phyloP scores from a whole-genome alignment of 352 stramenopile species.

The Lagenidium sp. region DNA sequence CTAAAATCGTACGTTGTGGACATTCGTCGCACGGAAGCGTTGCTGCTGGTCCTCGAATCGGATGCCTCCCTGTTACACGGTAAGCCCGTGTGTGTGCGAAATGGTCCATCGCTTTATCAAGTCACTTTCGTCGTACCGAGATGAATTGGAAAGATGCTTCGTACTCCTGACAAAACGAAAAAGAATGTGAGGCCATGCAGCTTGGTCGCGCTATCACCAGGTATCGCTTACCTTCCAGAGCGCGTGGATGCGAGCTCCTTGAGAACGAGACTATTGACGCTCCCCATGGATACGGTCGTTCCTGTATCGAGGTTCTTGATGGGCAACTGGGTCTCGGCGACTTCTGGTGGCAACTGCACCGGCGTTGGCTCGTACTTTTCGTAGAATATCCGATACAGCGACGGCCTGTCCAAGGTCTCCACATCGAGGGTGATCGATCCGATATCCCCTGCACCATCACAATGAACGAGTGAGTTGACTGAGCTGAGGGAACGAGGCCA shows the following conservation, averaged over 20 bases:
- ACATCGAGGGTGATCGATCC: constrained; percentile 76
- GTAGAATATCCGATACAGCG: constrained; percentile 81
- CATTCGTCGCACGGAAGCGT: constrained; percentile 27
- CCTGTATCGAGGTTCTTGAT: constrained; percentile 81
- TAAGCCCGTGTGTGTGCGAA: too few relatives aligned
- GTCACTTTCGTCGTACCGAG: too few relatives aligned
- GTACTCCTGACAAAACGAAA: constrained; percentile 17
- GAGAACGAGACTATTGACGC: constrained; percentile 71
- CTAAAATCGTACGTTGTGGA: constrained; percentile 54
- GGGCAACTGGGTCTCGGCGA: constrained; percentile 56
- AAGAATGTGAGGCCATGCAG: neutral
- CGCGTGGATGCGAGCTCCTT: constrained; percentile 55
- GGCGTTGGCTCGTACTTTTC: constrained; percentile 81
- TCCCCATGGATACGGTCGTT: constrained; percentile 63
- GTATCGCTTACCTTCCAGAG: constrained; percentile 25
- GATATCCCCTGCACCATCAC: constrained; percentile 40
- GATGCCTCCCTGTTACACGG: constrained; percentile 30
- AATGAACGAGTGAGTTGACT: too few relatives aligned
- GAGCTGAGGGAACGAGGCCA: neutral
- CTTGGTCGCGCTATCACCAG: too few relatives aligned
- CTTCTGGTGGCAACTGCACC: constrained; percentile 35
- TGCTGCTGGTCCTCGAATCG: constrained; percentile 33
- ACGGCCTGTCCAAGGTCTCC: constrained; percentile 70
- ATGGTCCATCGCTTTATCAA: too few relatives aligned
- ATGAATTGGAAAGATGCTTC: constrained; percentile 53